A percentile compares a stretch with the other conserved stretches of the same genome.
phyloP scores from a whole-genome alignment of 768 basidiomycete genomes.

The Daedaleopsis sinensis region DNA sequence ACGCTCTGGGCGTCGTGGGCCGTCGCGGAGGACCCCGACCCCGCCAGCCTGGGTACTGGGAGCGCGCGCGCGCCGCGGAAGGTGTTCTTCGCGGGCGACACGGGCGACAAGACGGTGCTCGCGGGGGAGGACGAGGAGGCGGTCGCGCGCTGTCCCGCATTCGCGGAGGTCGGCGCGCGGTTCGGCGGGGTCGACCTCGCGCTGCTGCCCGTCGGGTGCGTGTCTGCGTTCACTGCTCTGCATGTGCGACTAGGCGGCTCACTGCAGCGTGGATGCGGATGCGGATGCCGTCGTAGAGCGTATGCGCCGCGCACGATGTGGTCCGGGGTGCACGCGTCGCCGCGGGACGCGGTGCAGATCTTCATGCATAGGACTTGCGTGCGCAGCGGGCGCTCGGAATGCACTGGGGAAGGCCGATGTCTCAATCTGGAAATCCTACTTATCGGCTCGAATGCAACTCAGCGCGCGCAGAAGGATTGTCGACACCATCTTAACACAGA shows the following conservation, averaged over 20 bases:
- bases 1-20: conserved; percentile 72
- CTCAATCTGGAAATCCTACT: too few species aligned
- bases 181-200: conserved; percentile 71
- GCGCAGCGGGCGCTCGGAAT: conserved; percentile 66
- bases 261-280: too few species aligned
- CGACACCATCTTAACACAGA: background rate
- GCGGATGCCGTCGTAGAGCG: conserved; percentile 42
- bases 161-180: conserved; percentile 66
- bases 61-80: conserved; percentile 36
- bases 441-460: too few species aligned
- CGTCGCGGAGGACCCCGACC: conserved; percentile 44
- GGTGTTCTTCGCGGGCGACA: conserved; percentile 72
- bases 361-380: conserved; percentile 65
- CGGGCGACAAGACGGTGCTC: conserved; percentile 55
- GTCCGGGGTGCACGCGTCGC: conserved; percentile 65
- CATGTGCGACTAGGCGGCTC: too few species aligned
- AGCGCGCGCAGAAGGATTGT: too few species aligned
- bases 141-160: conserved; percentile 70
- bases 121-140: conserved; percentile 50
- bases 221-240: too few species aligned
- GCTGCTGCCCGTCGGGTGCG: conserved; percentile 68
- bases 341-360: conserved; percentile 67
- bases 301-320: conserved; percentile 58
- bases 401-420: too few species aligned
- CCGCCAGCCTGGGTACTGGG: background rate